Conservation (phyloP, 73 alveolate genomes). For the Halteria grandinella region DNA sequence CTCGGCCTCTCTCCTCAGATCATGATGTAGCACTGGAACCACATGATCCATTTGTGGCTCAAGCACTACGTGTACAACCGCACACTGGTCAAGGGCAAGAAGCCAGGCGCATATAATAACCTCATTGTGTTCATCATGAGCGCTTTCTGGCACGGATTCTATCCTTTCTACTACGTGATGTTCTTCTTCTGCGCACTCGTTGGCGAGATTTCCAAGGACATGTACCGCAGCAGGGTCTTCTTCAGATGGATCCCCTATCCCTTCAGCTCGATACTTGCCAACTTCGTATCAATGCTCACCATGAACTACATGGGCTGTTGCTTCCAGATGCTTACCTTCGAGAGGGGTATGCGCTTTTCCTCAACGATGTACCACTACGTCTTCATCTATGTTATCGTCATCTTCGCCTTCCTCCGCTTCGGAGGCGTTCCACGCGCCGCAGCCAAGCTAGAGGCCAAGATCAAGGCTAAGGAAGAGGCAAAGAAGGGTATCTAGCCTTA, state of each 20-base stretch:
- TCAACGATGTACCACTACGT: constrained; percentile 12
- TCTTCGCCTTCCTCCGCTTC: constrained; percentile 3
- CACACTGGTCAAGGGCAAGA: constrained; percentile 45
- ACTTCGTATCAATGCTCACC: constrained; percentile 1
- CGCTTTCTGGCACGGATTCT: constrained; percentile 99
- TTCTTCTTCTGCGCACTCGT: constrained; percentile 74
- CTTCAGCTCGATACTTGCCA: constrained; percentile 9
- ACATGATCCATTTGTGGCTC: constrained; percentile 86
- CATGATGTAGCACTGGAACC: constrained; percentile 89
- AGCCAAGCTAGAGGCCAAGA: constrained; percentile 34
- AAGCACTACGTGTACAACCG: constrained; percentile 85
- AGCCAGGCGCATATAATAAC: constrained; percentile 56
- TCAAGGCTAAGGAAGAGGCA: constrained; percentile 3
- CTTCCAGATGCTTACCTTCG: constrained; percentile 46
- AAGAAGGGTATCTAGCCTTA: too few relatives aligned
- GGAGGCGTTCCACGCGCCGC: constrained; percentile 35
- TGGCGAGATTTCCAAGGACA: constrained; percentile 65
- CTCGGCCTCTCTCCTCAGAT: constrained; percentile 62
- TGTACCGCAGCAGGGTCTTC: constrained; percentile 13
- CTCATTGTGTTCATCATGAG: constrained; percentile 79
- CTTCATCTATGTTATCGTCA: constrained; percentile 6
- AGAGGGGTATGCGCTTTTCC: constrained; percentile 10
- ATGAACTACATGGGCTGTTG: constrained; percentile 38
- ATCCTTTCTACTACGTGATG: constrained; percentile 87
- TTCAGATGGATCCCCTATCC: constrained; percentile 51